Evolutionary conservation across 2,329 filamentous ascomycete genomes (phyloP).

Genomic region (Pyrenophora seminiperda): DNA sequence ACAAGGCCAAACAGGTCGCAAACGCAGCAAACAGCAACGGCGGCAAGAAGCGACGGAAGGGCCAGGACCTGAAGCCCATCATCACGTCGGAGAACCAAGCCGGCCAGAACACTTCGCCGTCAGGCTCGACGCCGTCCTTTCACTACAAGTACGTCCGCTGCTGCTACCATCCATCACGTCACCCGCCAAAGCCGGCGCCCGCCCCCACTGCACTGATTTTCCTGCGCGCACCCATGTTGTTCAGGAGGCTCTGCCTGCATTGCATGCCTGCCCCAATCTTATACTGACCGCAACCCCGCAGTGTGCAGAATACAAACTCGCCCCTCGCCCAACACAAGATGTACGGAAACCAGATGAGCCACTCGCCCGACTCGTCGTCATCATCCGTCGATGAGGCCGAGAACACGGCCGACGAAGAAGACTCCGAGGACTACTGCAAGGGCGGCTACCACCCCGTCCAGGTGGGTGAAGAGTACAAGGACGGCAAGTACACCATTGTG

Average conservation of each 20-base stretch:
- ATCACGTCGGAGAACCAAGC: conserved; percentile 69
- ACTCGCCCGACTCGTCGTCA: conserved; percentile 77
- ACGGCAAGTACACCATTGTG: conserved; percentile 94
- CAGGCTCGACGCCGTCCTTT: conserved; percentile 42
- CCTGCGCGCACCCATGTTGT: conserved; percentile 16
- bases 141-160: conserved; percentile 49
- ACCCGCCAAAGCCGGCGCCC: not conserved
- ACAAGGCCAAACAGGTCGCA: conserved; percentile 69
- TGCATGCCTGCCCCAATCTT: not conserved
- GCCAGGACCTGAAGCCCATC: conserved; percentile 71
- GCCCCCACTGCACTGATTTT: conserved; percentile 6
- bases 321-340: conserved; percentile 53
- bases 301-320: conserved; percentile 57
- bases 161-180: conserved; percentile 5
- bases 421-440: conserved; percentile 99
- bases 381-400: conserved; percentile 82
- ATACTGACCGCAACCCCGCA: conserved; percentile 33
- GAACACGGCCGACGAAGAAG: conserved; percentile 96
- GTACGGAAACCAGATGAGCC: conserved; percentile 64
- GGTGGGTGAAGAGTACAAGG: conserved; percentile 96
- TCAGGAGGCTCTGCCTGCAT: not conserved
- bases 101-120: conserved; percentile 52
- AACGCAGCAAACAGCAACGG: conserved; percentile 61
- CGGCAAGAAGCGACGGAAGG: conserved; percentile 77
- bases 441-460: conserved; percentile 95